Percentiles rank a stretch among this genome's conserved stretches.
phyloP scores from a whole-genome alignment of 768 basidiomycete genomes.

The Tephrocybe sp. region DNA sequence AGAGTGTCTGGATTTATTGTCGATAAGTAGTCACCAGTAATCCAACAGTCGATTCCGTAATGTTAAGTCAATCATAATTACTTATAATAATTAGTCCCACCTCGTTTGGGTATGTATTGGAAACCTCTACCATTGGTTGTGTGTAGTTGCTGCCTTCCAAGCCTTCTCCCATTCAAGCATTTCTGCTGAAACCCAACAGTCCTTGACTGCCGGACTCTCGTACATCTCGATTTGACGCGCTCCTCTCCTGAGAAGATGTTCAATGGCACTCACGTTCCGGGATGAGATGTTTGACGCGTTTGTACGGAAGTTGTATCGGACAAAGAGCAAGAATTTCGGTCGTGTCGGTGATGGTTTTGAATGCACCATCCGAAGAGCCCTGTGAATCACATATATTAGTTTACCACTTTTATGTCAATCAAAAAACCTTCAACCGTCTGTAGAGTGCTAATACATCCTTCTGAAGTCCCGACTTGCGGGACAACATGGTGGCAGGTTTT shows the following conservation, averaged over 20 bases:
- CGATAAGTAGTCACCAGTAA: neutral
- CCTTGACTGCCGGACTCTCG: slow-evolving; percentile 63
- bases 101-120: neutral
- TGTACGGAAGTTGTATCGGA: slow-evolving; percentile 68
- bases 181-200: slow-evolving; percentile 71
- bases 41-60: neutral
- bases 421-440: slow-evolving; percentile 42
- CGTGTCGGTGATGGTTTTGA: slow-evolving; percentile 62
- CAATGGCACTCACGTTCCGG: slow-evolving; percentile 67
- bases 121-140: neutral
- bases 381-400: no score
- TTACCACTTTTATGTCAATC: no score
- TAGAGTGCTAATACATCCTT: slow-evolving; percentile 52
- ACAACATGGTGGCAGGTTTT: slow-evolving; percentile 21
- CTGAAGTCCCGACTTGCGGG: slow-evolving; percentile 43
- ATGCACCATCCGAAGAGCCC: slow-evolving; percentile 74
- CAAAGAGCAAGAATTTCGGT: slow-evolving; percentile 64
- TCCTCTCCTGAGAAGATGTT: slow-evolving; percentile 75
- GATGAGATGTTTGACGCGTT: slow-evolving; percentile 62
- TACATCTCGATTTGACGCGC: slow-evolving; percentile 67
- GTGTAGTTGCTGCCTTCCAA: slow-evolving; percentile 12
- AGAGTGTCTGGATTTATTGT: neutral
- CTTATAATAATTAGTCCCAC: slow-evolving; percentile 1
- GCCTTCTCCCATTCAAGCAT: slow-evolving; percentile 67
- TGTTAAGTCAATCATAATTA: neutral